phyloP scores from a whole-genome alignment of 2,329 filamentous ascomycete genomes.

The Aspergillus niger region DNA sequence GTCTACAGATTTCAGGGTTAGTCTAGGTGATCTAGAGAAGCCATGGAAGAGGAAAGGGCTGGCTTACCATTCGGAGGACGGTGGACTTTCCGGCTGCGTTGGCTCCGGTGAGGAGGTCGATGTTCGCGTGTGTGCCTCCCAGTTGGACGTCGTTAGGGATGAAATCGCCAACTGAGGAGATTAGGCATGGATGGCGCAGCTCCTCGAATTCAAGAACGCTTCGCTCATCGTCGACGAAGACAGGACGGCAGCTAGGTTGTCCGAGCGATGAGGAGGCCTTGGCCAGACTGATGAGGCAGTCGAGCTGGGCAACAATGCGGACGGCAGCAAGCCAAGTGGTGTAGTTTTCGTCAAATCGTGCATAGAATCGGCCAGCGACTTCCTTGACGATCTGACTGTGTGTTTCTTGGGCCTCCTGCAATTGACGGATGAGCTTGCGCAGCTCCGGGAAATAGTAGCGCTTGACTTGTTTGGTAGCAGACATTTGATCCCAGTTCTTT shows the following conservation, averaged over 20 bases:
- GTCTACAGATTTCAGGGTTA: slow-evolving; percentile 57
- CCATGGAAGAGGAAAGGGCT: slow-evolving; percentile 9
- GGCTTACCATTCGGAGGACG: slow-evolving; percentile 81
- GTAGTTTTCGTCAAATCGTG: slow-evolving; percentile 86
- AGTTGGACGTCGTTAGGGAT: slow-evolving; percentile 93
- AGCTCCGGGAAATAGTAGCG: slow-evolving; percentile 91
- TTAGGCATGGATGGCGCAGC: slow-evolving; percentile 91
- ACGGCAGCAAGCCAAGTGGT: slow-evolving; percentile 84
- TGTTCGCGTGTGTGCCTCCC: slow-evolving; percentile 77
- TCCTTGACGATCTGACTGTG: slow-evolving; percentile 90
- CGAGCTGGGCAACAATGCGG: slow-evolving; percentile 84
- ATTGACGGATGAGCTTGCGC: slow-evolving; percentile 75
- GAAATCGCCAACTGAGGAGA: slow-evolving; percentile 85
- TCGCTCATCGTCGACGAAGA: slow-evolving; percentile 81
- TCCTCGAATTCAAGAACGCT: slow-evolving; percentile 91
- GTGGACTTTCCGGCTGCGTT: slow-evolving; percentile 98
- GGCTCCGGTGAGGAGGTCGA: slow-evolving; percentile 89
- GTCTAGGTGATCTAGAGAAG: slow-evolving; percentile 3
- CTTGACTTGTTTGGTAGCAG: slow-evolving; percentile 84
- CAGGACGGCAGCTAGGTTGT: slow-evolving; percentile 81
- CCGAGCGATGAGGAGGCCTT: slow-evolving; percentile 83
- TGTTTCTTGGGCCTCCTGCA: slow-evolving; percentile 92
- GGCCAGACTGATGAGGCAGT: slow-evolving; percentile 90
- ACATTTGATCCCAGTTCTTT: slow-evolving; percentile 92
- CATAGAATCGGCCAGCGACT: slow-evolving; percentile 78